Percentiles rank a stretch among this genome's conserved stretches.
Conservation (phyloP, 1,284 basidiomycete species). For the Ceraceosorus guamensis region DNA sequence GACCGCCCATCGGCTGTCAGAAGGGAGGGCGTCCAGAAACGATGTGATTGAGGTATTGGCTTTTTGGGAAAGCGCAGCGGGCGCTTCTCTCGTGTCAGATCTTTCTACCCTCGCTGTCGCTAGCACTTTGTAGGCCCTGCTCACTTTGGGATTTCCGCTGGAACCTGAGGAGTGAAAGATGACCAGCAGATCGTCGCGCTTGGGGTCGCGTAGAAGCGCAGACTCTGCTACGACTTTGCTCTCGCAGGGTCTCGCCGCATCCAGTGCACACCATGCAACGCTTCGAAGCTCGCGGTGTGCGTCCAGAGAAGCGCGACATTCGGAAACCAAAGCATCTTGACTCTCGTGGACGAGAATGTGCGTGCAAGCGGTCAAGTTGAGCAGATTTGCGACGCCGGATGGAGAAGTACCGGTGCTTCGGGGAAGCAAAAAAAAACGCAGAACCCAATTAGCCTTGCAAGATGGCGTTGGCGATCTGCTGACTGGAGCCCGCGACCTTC, state of each 20-base stretch:
- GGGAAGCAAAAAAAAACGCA: too few species aligned
- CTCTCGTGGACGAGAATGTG: slow-evolving; percentile 53
- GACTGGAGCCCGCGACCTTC: neutral
- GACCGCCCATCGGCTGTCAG: slow-evolving; percentile 22
- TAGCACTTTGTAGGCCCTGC: slow-evolving; percentile 48
- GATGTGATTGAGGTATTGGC: slow-evolving; percentile 38
- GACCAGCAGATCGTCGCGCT: slow-evolving; percentile 51
- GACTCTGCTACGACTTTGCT: too few species aligned
- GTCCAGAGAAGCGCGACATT: too few species aligned
- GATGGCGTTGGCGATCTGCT: slow-evolving; percentile 1
- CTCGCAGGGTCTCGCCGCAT: too few species aligned
- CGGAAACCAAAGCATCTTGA: too few species aligned
- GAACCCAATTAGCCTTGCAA: too few species aligned
- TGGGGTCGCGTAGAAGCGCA: slow-evolving; percentile 9
- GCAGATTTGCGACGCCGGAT: slow-evolving; percentile 57
- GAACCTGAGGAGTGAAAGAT: slow-evolving; percentile 62
- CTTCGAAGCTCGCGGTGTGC: too few species aligned
- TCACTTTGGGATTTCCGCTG: slow-evolving; percentile 55
- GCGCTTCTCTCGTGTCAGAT: neutral
- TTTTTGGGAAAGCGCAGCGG: slow-evolving; percentile 17
- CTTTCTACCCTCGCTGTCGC: too few species aligned
- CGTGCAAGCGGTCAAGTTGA: slow-evolving; percentile 53
- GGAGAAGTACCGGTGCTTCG: slow-evolving; percentile 54
- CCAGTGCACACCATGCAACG: too few species aligned
- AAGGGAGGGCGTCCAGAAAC: slow-evolving; percentile 31